Evolutionary conservation across 1,284 basidiomycete genomes (phyloP).

Genomic region (Phenoliferia sp.): DNA sequence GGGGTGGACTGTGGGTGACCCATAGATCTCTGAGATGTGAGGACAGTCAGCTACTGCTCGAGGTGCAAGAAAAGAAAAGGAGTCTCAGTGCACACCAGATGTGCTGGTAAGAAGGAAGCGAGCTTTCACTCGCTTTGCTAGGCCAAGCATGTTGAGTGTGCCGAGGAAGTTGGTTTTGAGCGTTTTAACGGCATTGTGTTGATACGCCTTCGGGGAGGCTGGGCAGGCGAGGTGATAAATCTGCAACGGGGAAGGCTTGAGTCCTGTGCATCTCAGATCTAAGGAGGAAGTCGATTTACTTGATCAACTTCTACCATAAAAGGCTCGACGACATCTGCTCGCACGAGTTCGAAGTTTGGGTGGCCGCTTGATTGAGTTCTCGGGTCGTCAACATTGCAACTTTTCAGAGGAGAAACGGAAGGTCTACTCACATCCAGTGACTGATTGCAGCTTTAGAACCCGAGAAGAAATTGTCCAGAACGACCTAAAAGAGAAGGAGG

Average conservation of each 20-base stretch:
- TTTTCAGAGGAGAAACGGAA: not conserved
- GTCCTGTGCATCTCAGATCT: not conserved
- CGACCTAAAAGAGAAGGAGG: constrained; percentile 39
- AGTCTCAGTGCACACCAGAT: constrained; percentile 53
- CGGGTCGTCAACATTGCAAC: too few species aligned
- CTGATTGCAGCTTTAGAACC: constrained; percentile 85
- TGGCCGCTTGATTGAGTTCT: too few species aligned
- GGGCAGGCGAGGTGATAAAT: constrained; percentile 96
- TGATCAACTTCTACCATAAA: constrained; percentile 97
- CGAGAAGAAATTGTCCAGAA: constrained; percentile 97
- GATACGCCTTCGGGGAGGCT: constrained; percentile 76
- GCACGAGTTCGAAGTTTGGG: constrained; percentile 95
- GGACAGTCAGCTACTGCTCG: not conserved
- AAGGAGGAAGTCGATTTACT: constrained; percentile 44
- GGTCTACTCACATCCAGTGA: constrained; percentile 40
- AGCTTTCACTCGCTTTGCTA: constrained; percentile 96
- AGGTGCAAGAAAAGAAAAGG: not conserved
- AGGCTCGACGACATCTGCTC: constrained; percentile 93
- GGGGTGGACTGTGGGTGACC: constrained; percentile 78
- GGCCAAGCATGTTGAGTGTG: constrained; percentile 89
- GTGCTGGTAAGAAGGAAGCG: constrained; percentile 93
- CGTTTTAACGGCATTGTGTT: constrained; percentile 92
- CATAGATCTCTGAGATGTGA: constrained; percentile 72
- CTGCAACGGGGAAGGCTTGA: constrained; percentile 42
- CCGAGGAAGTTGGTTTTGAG: constrained; percentile 98